A percentile compares a stretch with the other conserved stretches of the same genome.
Conservation (phyloP, 495 filamentous ascomycete genomes). For the Xylaria telfairii region DNA sequence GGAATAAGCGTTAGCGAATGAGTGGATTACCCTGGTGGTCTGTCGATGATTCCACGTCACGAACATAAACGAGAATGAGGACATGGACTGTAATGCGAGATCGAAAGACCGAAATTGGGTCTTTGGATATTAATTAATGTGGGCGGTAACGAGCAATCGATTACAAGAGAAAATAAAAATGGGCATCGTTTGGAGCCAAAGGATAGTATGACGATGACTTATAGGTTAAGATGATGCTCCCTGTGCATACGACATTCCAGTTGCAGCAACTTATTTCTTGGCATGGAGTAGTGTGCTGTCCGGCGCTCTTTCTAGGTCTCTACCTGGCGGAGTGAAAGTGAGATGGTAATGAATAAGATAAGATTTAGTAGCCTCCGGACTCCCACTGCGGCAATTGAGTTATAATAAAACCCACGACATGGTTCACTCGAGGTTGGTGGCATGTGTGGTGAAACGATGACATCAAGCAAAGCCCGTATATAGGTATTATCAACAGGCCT, state of each 20-base stretch:
- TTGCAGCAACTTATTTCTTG: not conserved
- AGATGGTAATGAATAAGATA: not conserved
- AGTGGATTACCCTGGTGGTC: not conserved
- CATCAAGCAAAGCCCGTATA: not conserved
- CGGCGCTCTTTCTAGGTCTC: not conserved
- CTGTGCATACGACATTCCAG: not conserved
- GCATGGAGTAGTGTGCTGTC: not conserved
- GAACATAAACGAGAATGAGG: conserved; percentile 11
- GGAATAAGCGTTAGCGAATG: not conserved
- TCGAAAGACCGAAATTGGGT: not conserved
- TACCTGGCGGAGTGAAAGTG: not conserved
- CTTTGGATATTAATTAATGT: conserved; percentile 1
- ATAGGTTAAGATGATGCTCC: not conserved
- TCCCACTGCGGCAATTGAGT: too few species aligned
- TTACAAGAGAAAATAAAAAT: not conserved
- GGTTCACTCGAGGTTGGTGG: not conserved
- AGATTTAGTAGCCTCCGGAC: too few species aligned
- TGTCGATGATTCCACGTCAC: not conserved
- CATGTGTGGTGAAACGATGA: not conserved
- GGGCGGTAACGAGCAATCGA: not conserved
- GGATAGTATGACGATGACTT: not conserved
- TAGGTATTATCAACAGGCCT: not conserved
- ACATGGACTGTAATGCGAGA: not conserved
- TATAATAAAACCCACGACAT: not conserved
- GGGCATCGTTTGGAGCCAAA: not conserved